These are phyloP conservation scores for Spironucleus salmonicida DNA, from an alignment of 208 protist genomes.

Conservation along the genomic window DNA sequence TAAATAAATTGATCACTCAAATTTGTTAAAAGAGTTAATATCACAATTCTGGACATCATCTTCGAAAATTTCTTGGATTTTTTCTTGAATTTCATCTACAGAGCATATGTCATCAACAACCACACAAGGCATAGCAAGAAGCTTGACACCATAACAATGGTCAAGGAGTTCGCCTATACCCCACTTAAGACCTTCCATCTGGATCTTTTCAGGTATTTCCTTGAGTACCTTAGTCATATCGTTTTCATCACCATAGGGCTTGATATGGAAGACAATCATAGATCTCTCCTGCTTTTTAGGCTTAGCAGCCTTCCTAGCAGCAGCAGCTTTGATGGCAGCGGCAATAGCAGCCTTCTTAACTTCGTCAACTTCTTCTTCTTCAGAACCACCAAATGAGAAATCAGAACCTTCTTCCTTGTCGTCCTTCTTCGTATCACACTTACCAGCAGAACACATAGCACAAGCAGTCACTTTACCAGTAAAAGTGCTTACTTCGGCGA, in stretches of 20 bases:
- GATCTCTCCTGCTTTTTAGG: conserved; percentile 4
- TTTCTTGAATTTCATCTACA: conserved; percentile 11
- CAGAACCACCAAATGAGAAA: conserved; percentile 30
- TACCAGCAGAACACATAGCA: background rate
- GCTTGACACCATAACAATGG: conserved; percentile 25
- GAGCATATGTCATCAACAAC: conserved; percentile 33
- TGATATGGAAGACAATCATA: conserved; percentile 34
- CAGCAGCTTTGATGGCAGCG: background rate
- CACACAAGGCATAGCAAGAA: background rate
- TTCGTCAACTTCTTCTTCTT: conserved; percentile 1
- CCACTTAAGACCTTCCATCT: conserved; percentile 30
- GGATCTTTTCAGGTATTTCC: background rate
- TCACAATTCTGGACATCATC: conserved; percentile 28
- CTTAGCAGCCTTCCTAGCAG: background rate
- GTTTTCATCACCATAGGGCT: conserved; percentile 31
- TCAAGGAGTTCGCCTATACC: conserved; percentile 25
- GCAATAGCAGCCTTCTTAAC: conserved; percentile 9
- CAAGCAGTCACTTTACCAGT: background rate
- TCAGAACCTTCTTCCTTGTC: background rate
- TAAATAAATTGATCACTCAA: too few species aligned
- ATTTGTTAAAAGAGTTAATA: conserved; percentile 32
- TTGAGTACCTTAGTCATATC: conserved; percentile 14
- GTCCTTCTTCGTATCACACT: background rate
- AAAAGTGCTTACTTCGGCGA: background rate
- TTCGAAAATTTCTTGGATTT: conserved; percentile 10